Base-by-base conservation (phyloP, 805 yeast species). In the Cyberlindnera xylosilytica region DNA sequence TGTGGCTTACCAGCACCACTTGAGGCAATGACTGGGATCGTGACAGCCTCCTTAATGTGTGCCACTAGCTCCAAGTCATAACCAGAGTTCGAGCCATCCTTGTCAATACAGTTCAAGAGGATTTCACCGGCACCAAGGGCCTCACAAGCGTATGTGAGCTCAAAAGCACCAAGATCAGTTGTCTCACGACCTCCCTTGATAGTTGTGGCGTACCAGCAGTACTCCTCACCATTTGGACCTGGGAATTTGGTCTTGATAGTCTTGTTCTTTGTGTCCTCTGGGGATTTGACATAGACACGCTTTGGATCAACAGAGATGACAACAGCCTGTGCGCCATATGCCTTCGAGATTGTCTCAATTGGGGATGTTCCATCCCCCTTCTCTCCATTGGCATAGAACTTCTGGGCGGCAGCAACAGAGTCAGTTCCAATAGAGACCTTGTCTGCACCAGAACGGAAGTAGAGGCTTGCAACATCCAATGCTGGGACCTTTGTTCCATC, bases 301-400 rank as follows among this genome's bases (percentile, higher is more conserved):
- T 87, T 93, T 28, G 99, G 99, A 63, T 93, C 99, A n/a, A 93
- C 96, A 0, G 97, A 90, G 12, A 93, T 90, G 6, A 93, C 98
- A 6, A 93, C 99, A 0, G 99, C 99, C 65, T 93, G 99, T 17
- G 79, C 84, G 43, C 99, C 99, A 63, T 91, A 93, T 0, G 95
- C 86, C 31, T 76, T 74, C 1, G 97, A 87, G 20, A 93, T 93
- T 0, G 95, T 83, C 65, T 93, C 99, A 52, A 93, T 91, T 19
- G 99, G 96, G 0, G 95, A 74, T 2, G 68, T 72, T 0, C 99
- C 99, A 34, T 76, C 73, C 35, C 83, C 79, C 26, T 59, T 63
- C 20, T 68, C 64, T 32, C 82, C 83, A 36, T 70, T 69, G 1
- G 70, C 74, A 63, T 84, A 86, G 63, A 70, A 93, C 29, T 78